These are phyloP conservation scores for Aspergillus novoparasiticus DNA, from an alignment of 2,329 filamentous ascomycete species.

Conservation along the genomic window DNA sequence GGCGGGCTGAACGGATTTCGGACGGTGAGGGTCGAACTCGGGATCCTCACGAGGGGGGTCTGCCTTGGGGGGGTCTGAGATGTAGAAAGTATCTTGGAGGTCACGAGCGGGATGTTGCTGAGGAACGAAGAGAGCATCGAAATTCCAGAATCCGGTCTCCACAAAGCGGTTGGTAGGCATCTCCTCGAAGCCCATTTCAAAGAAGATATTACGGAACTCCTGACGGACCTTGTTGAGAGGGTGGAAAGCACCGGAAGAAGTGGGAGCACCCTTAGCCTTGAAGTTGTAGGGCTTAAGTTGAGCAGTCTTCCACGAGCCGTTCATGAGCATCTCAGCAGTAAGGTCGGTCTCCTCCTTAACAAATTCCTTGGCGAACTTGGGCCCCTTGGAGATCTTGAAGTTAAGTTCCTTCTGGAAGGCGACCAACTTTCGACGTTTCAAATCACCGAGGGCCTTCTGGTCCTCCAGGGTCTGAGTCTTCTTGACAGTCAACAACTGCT, in stretches of 20 bases:
- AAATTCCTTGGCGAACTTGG: conserved; percentile 86
- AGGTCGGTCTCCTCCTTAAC: conserved; percentile 93
- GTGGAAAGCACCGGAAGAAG: conserved; percentile 53
- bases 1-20: conserved; percentile 40
- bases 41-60: conserved; percentile 66
- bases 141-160: conserved; percentile 99
- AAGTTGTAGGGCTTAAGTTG: conserved; percentile 85
- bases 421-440: conserved; percentile 91
- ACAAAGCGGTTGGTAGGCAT: conserved; percentile 95
- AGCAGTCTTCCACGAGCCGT: conserved; percentile 87
- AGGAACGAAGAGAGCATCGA: conserved; percentile 93
- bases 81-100: conserved; percentile 98
- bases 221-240: conserved; percentile 88
- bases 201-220: conserved; percentile 98
- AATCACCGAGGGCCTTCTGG: conserved; percentile 73
- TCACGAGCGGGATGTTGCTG: conserved; percentile 98
- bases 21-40: conserved; percentile 40
- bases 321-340: conserved; percentile 86
- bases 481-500: conserved; percentile 74
- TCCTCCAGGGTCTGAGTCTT: conserved; percentile 70
- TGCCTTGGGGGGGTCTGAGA: conserved; percentile 80
- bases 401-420: conserved; percentile 79
- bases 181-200: conserved; percentile 97
- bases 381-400: conserved; percentile 81
- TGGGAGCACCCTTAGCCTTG: conserved; percentile 63